A percentile compares a stretch with the other conserved stretches of the same genome.
Conservation (phyloP, 331 rosid genomes). For the Quercus tomentella region DNA sequence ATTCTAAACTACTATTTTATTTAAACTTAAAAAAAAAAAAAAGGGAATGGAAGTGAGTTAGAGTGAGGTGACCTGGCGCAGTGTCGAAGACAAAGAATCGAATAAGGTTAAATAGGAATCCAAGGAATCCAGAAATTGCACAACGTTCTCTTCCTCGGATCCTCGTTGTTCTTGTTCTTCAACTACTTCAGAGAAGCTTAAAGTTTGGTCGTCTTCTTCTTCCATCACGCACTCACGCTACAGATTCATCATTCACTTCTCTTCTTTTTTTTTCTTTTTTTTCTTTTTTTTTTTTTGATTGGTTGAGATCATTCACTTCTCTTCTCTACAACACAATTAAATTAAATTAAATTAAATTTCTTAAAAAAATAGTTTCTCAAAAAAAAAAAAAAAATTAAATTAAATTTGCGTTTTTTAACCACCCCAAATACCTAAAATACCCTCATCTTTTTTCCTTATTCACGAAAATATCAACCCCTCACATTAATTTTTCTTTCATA, state of each 20-base stretch:
- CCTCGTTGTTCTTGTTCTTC: constrained; percentile 4
- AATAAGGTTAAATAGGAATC: constrained; percentile 51
- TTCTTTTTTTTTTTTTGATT: too few species aligned
- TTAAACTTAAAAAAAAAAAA: too few species aligned
- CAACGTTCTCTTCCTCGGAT: constrained; percentile 35
- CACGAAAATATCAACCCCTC: too few species aligned
- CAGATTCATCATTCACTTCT: neutral
- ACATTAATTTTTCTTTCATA: too few species aligned
- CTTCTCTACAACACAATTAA: neutral
- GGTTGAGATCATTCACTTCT: neutral
- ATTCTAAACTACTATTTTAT: too few species aligned
- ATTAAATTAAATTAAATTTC: too few species aligned
- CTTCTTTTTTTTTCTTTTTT: too few species aligned
- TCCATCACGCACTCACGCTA: neutral
- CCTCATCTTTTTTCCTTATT: too few species aligned
- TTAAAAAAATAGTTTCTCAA: too few species aligned
- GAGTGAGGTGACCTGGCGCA: constrained; percentile 50
- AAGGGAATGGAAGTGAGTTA: neutral
- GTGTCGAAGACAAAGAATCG: constrained; percentile 56
- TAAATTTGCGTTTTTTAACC: too few species aligned
- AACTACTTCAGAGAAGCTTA: constrained; percentile 12
- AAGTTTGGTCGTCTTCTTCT: neutral
- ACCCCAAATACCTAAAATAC: too few species aligned
- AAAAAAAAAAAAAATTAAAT: too few species aligned
- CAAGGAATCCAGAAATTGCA: constrained; percentile 68